Base-by-base conservation (phyloP, 2,329 filamentous ascomycete genomes). In the Cladosporium oxysporum region DNA sequence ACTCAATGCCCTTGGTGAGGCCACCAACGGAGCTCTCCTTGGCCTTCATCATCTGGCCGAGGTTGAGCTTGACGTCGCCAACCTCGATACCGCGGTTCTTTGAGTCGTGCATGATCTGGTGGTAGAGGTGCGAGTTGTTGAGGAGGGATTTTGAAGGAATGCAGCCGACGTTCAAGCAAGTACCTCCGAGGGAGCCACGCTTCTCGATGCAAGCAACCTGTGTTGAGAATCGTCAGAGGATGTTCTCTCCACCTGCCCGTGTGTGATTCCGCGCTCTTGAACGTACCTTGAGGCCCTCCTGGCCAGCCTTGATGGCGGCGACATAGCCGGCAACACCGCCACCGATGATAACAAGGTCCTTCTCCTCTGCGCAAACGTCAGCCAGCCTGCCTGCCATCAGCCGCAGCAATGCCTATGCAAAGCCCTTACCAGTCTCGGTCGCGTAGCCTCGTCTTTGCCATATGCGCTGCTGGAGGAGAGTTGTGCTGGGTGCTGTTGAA, bases 111-210 rank as follows among this genome's bases (percentile, higher is more conserved):
- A 96, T 88, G 77, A 97, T 91, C 83, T 93, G 91, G 85, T 98
- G 94, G 86, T 98, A 98, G 68, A 98, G 87, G 81, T 97, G 93
- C 75, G 95, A 97, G 87, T 98, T 98, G 89, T 98, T 99, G 80
- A 99, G 91, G 73, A 99, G 92, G 69, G 95, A 97, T 84, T 99
- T 99, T 71, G 95, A 99, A 72, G 95, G 95, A 79, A 99, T 99
- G 84, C 95, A 99, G 83, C 95, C 95, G 77, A 99, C 95, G 80
- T 66, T 66, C 58, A 66, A 53, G 58, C 64, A 66, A 33, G 64
- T 66, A 79, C 95, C 95, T 76, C 95, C 95, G 75, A 99, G 89
- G 68, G 88, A 86, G 73, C 95, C 95, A 78, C 95, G 92, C 87
- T 99, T 99, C 84, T 99, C 95, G 83, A 99, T 96, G 83, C 95